Evolutionary conservation across 164 flowering plant species (phyloP).

Genomic region (Sedum album): DNA sequence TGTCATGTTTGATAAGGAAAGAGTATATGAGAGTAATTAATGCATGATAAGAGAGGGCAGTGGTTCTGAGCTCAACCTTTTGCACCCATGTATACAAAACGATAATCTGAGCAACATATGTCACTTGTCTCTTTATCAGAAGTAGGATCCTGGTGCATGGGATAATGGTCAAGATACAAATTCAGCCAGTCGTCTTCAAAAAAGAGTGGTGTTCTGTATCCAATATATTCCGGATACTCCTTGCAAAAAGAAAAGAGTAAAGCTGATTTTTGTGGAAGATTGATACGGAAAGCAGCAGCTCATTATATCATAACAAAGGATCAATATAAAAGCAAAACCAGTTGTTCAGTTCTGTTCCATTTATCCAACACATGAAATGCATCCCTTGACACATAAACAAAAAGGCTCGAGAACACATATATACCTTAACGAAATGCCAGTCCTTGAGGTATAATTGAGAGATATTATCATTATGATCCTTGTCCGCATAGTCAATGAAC

Average conservation of each 20-base stretch:
- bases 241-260: conserved; percentile 25
- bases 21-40: not conserved
- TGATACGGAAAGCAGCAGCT: not conserved
- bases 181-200: conserved; percentile 96
- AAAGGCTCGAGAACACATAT: not conserved
- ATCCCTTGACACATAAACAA: not conserved
- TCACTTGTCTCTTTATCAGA: conserved; percentile 37
- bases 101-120: conserved; percentile 88
- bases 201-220: conserved; percentile 64
- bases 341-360: no score
- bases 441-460: conserved; percentile 77
- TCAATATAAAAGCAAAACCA: not conserved
- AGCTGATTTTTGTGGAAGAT: not conserved
- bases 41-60: not conserved
- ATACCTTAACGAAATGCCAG: conserved; percentile 97
- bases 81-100: conserved; percentile 96
- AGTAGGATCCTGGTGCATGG: conserved; percentile 59
- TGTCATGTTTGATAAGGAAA: not conserved
- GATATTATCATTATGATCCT: conserved; percentile 13
- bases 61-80: conserved; percentile 47
- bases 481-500: conserved; percentile 29
- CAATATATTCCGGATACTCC: conserved; percentile 83
- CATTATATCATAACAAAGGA: not conserved
- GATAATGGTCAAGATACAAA: conserved; percentile 71
- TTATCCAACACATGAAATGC: no score